phyloP scores from a whole-genome alignment of 2,329 filamentous ascomycete species.

The Aspergillus ustus region DNA sequence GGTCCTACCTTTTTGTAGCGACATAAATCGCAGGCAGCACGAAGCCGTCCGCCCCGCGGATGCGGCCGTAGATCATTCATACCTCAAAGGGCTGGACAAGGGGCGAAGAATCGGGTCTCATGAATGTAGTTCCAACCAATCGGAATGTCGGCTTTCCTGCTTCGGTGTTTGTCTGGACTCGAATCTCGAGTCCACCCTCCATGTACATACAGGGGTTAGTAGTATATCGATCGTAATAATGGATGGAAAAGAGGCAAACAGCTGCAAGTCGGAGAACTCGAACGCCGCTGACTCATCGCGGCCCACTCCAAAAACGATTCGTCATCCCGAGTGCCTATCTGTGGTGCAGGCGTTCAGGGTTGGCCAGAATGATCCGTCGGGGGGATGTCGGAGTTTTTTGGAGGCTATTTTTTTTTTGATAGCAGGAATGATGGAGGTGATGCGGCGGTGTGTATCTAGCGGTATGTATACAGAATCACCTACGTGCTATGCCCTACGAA shows the following conservation, averaged over 20 bases:
- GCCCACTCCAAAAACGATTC: background rate
- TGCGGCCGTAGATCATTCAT: constrained; percentile 7
- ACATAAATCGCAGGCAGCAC: constrained; percentile 30
- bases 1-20: constrained; percentile 26
- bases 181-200: too few relatives aligned
- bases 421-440: too few relatives aligned
- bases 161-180: too few relatives aligned
- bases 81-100: too few relatives aligned
- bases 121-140: background rate
- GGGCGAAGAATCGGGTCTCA: too few relatives aligned
- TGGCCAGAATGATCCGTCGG: background rate
- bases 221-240: background rate
- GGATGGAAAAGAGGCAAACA: background rate
- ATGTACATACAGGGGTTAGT: background rate
- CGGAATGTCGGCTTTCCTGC: too few relatives aligned
- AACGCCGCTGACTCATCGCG: background rate
- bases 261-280: background rate
- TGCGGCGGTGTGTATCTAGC: too few relatives aligned
- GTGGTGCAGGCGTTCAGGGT: background rate
- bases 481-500: too few relatives aligned
- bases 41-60: constrained; percentile 17
- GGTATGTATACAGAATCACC: too few relatives aligned
- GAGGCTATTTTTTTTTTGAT: too few relatives aligned
- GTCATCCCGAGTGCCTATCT: background rate
- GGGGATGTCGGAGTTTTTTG: too few relatives aligned